Base-by-base conservation (phyloP, 1,284 basidiomycete species). In the Malassezia caprae region DNA sequence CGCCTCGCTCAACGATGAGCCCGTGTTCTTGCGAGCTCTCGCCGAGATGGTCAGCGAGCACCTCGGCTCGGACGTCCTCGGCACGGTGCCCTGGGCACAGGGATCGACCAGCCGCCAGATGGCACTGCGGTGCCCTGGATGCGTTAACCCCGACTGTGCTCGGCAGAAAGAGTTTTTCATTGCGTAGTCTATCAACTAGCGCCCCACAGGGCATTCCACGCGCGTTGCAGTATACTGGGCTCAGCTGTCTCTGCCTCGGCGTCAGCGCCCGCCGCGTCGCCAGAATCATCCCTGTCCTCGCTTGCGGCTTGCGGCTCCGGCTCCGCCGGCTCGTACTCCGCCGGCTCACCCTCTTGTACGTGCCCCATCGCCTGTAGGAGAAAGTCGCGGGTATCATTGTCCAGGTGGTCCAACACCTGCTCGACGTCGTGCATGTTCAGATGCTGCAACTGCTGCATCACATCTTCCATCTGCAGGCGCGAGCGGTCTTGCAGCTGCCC, bases 1-100 rank as follows among this genome's bases (percentile, higher is more conserved):
- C 37, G 88, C 87, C 63, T 93, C 90, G n/a, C 79, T 98, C 57
- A 99, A 99, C 76, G 90, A 86, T 61, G 91, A 89, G n/a, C 93
- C 94, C 0, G 88, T 91, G 51, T 98, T 98, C 76, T 85, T 94
- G 63, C 84, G 88, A n/a, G 91, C 91, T 3, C 79, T 98, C 26
- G 93, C 94, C 3, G 93, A 99, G 75, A 85, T 98, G 56, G 85
- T 85, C 28, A 79, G 84, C n/a, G 78, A 81, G 51, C 94, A 99
- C 75, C 78, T 98, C 17, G 61, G 57, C 15, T 56, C 59, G 1
- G 50, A 59, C 47, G 51, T 54, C 31, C 11, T 32, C n/a, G 55
- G 48, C 15, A 57, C 60, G 23, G 59, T 47, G 51, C 61, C 51
- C 10, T 72, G 69, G 69, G 64, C 59, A 21, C 69, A 71, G 50